A percentile compares a stretch with the other conserved stretches of the same genome.
Evolutionary conservation across 208 protist species (phyloP).

Genomic region (Acanthamoeba divionensis): DNA sequence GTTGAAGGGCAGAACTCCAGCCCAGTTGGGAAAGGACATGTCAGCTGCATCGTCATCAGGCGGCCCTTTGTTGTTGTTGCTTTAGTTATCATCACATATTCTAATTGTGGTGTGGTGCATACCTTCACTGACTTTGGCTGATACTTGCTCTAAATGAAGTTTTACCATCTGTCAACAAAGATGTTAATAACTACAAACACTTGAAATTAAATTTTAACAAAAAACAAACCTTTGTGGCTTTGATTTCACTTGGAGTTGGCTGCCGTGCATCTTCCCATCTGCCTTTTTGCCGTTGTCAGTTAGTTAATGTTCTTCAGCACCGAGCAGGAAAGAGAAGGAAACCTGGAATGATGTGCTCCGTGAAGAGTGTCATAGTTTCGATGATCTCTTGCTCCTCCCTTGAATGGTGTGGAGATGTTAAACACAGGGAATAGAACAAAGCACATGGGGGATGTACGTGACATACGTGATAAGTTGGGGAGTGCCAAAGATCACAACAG

Average conservation of each 20-base stretch:
- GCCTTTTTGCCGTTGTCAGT: neutral
- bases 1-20: neutral
- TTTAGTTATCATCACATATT: too few species aligned
- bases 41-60: neutral
- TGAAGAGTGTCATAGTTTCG: conserved; percentile 16
- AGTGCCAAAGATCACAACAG: conserved; percentile 31
- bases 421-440: neutral
- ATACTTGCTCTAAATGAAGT: neutral
- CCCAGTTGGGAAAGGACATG: neutral
- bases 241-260: conserved; percentile 11
- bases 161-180: neutral
- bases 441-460: neutral
- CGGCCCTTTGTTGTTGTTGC: neutral
- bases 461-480: neutral
- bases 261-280: conserved; percentile 7
- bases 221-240: conserved; percentile 21
- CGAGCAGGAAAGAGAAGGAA: neutral
- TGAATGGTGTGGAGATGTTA: neutral
- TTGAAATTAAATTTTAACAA: too few species aligned
- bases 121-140: neutral
- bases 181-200: neutral
- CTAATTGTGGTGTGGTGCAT: too few species aligned
- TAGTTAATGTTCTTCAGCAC: neutral
- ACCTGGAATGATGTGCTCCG: conserved; percentile 36
- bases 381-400: neutral